Conservation (phyloP, 2,329 filamentous ascomycete species). For the Cladosporium sp. region DNA sequence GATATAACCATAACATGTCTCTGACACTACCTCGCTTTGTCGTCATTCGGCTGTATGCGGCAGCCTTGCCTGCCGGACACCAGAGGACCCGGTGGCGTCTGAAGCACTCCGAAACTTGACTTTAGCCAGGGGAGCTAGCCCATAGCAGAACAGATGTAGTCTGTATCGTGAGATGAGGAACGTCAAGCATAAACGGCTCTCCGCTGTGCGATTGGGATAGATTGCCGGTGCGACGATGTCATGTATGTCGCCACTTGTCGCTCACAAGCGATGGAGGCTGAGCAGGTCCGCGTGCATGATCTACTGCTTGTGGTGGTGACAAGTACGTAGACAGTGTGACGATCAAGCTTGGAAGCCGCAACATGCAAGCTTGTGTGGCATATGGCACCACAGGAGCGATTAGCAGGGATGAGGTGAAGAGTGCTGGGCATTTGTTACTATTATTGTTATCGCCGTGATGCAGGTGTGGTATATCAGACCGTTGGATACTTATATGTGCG, state of each 20-base stretch:
- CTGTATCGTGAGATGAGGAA: conserved; percentile 1
- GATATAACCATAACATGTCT: too few relatives aligned
- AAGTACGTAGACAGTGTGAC: background rate
- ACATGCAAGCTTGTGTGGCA: background rate
- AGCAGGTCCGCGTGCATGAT: conserved; percentile 1
- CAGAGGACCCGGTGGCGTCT: conserved; percentile 4
- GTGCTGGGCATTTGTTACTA: background rate
- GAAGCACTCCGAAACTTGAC: background rate
- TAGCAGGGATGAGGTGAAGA: background rate
- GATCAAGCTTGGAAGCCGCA: conserved; percentile 6
- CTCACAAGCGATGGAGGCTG: conserved; percentile 5
- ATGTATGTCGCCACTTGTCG: background rate
- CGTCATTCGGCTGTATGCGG: too few relatives aligned
- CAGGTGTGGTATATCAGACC: background rate
- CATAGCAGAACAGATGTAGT: background rate
- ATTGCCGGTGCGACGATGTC: background rate
- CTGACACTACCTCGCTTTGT: too few relatives aligned
- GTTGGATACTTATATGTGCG: background rate
- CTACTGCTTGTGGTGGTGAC: background rate
- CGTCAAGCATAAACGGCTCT: conserved; percentile 8
- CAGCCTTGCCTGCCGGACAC: background rate
- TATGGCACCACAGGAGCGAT: too few relatives aligned
- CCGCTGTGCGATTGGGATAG: conserved; percentile 3
- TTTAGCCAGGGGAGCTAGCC: conserved; percentile 9
- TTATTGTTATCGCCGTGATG: background rate